These are phyloP conservation scores for Diaporthe citriasiana DNA, from an alignment of 2,329 filamentous ascomycete genomes.

Conservation along the genomic window DNA sequence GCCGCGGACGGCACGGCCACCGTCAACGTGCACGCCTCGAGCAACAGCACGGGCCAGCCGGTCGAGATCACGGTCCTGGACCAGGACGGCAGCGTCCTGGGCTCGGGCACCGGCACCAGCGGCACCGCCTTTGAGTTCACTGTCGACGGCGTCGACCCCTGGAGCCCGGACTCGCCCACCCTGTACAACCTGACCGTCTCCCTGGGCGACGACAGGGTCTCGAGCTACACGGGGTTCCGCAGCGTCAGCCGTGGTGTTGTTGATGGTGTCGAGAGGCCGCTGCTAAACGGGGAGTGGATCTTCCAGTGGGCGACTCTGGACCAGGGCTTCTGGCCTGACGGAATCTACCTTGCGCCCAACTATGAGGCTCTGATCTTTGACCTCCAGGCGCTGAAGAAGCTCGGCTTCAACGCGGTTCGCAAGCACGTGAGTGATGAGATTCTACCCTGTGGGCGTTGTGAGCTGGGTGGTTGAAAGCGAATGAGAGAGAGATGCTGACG, in stretches of 20 bases:
- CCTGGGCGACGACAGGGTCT: conserved; percentile 65
- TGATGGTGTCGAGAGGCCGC: conserved; percentile 70
- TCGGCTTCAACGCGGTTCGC: conserved; percentile 79
- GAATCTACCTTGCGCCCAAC: conserved; percentile 75
- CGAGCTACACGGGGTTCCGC: conserved; percentile 78
- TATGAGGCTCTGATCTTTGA: conserved; percentile 78
- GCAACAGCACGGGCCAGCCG: conserved; percentile 45
- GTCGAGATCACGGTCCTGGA: conserved; percentile 56
- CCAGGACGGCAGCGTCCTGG: conserved; percentile 57
- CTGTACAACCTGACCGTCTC: conserved; percentile 75
- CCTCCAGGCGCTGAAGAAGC: conserved; percentile 71
- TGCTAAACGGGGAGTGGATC: conserved; percentile 77
- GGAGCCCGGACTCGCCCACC: conserved; percentile 74
- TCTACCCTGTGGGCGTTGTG: background rate
- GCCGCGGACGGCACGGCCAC: conserved; percentile 70
- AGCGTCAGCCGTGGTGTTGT: conserved; percentile 71
- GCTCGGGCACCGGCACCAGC: conserved; percentile 59
- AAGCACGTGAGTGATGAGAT: conserved; percentile 70
- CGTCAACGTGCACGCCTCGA: conserved; percentile 66
- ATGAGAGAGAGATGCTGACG: background rate
- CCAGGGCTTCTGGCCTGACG: conserved; percentile 81
- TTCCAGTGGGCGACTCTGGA: conserved; percentile 79
- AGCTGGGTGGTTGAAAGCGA: too few relatives aligned
- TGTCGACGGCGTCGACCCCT: conserved; percentile 69
- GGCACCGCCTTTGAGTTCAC: conserved; percentile 68